Conservation (phyloP, 768 basidiomycete genomes). For the Boletus rubescentipes region DNA sequence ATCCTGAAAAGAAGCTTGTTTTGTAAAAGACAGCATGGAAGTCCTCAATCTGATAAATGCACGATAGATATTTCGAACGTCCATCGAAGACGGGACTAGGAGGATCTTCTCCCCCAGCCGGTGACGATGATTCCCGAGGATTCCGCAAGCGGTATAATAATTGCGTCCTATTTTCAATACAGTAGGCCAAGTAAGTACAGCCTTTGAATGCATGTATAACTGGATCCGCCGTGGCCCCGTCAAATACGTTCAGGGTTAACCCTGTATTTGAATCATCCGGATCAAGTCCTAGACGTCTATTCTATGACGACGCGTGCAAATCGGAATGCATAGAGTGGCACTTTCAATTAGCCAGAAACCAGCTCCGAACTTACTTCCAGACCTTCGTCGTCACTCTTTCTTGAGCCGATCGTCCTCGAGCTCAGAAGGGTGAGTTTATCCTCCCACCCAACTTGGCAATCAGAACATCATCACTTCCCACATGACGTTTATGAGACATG, state of each 20-base stretch:
- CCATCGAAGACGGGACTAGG: slow-evolving; percentile 17
- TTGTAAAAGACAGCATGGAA: slow-evolving; percentile 16
- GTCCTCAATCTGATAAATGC: slow-evolving; percentile 17
- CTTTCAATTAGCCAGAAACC: not conserved
- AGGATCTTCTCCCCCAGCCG: slow-evolving; percentile 19
- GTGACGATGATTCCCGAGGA: slow-evolving; percentile 19
- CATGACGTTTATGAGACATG: slow-evolving; percentile 17
- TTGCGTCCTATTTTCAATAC: slow-evolving; percentile 3
- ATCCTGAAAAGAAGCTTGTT: slow-evolving; percentile 11
- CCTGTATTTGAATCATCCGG: slow-evolving; percentile 8
- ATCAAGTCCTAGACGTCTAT: slow-evolving; percentile 7
- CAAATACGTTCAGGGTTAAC: slow-evolving; percentile 16
- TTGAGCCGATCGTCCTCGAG: slow-evolving; percentile 1
- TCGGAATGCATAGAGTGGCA: not conserved
- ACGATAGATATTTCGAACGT: slow-evolving; percentile 12
- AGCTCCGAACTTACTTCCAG: not conserved
- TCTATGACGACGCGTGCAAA: not conserved
- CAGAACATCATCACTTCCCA: not conserved
- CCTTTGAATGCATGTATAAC: slow-evolving; percentile 5
- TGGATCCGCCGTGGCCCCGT: slow-evolving; percentile 14
- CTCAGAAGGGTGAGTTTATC: slow-evolving; percentile 3
- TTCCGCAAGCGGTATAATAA: slow-evolving; percentile 10
- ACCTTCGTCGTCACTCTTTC: not conserved
- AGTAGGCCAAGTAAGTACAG: not conserved
- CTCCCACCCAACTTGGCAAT: not conserved